phyloP scores from a whole-genome alignment of 345 rosid species.

The Brassica incana region DNA sequence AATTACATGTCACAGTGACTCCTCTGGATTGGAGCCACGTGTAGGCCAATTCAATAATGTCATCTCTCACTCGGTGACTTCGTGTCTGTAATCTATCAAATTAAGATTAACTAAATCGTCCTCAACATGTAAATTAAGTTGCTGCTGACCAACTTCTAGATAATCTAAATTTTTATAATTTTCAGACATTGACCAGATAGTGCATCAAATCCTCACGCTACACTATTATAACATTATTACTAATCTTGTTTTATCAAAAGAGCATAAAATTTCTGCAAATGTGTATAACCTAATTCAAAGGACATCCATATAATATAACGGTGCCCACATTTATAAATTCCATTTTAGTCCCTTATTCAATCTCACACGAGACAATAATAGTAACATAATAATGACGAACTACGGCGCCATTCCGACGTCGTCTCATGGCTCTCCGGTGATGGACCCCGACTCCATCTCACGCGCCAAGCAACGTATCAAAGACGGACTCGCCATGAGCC shows the following conservation, averaged over 20 bases:
- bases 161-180: neutral
- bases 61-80: constrained; percentile 7
- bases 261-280: neutral
- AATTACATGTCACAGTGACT: constrained; percentile 9
- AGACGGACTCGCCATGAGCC: constrained; percentile 50
- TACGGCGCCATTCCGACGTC: neutral
- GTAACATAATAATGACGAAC: neutral
- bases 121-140: neutral
- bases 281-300: neutral
- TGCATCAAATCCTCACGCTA: constrained; percentile 13
- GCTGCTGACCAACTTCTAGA: neutral
- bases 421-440: neutral
- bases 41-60: constrained; percentile 24
- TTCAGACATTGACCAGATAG: constrained; percentile 5
- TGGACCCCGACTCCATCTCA: neutral
- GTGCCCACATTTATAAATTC: neutral
- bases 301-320: neutral
- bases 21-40: constrained; percentile 30
- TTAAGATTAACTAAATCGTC: neutral
- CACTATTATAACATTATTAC: neutral
- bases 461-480: constrained; percentile 42
- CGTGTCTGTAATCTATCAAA: neutral
- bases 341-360: neutral
- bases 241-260: neutral
- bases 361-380: neutral